Base-by-base conservation (phyloP, 2,329 filamentous ascomycete genomes). In the Xylaria polymorpha region DNA sequence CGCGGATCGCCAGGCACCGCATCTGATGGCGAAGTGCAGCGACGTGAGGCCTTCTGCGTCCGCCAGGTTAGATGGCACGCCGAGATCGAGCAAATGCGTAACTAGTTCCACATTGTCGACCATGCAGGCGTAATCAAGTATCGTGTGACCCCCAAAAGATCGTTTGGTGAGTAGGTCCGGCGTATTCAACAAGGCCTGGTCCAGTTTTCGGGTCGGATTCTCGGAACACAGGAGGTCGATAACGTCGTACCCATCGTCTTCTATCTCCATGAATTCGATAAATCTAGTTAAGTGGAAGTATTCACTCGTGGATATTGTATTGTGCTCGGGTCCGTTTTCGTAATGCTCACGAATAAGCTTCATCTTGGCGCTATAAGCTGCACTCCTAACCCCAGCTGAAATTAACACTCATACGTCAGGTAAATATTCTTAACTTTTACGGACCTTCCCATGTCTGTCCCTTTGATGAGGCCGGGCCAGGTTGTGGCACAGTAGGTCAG, bases 91-190 rank as follows among this genome's bases (percentile, higher is more conserved):
- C 20, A 70, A 12, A 20, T 35, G 15, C 8, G 44, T 20, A 3
- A 65, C 57, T 1, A 58, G 32, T 20, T 63, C 20, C 2, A n/a
- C 37, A 20, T 41, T 43, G 15, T 58, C 29, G 3, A 22, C n/a
- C 15, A 44, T 0, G n/a, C 61, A 67, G 8, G 67, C 69, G 7
- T 53, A 29, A 41, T 69, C 64, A 37, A 71, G 64, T 14, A 69
- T 8, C 25, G 64, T 66, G 15, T 65, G 15, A 14, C 55, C 64
- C 4, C 12, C 5, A 6, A 32, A 41, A 12, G 18, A 43, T n/a
- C 37, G 44, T 14, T n/a, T 20, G 2, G 25, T 66, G 20, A 65
- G 56, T 3, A 69, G 18, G 15, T 61, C 44, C 4, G 69, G 60
- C 6, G 51, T 55, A 4, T 60, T n/a, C 3, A 15, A 25, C 3